These are phyloP conservation scores for Spergularia azorica DNA, from an alignment of 179 eudicot genomes.

Conservation along the genomic window DNA sequence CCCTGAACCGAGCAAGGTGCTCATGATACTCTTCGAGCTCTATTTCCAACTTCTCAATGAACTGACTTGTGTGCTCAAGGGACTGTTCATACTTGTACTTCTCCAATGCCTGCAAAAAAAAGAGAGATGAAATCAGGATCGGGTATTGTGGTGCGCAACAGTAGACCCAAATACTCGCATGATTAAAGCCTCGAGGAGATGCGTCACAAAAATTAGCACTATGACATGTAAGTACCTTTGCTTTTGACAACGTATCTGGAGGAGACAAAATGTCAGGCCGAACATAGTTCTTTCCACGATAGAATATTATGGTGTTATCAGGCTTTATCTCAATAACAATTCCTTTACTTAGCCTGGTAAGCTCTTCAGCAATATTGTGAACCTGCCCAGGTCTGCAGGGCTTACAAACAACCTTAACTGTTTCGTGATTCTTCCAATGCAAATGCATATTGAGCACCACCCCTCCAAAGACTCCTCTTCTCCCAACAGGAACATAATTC, in stretches of 20 bases:
- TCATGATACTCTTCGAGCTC: constrained; percentile 87
- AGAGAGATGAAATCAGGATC: background rate
- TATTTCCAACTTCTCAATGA: constrained; percentile 84
- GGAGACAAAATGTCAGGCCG: constrained; percentile 92
- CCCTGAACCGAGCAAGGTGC: constrained; percentile 61
- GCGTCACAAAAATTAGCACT: background rate
- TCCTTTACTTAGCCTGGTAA: constrained; percentile 86
- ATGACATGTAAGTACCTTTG: constrained; percentile 52
- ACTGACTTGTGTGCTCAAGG: constrained; percentile 92
- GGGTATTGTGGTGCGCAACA: no score
- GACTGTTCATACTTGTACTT: constrained; percentile 84
- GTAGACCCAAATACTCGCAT: no score
- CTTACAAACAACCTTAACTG: constrained; percentile 91
- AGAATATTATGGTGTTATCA: constrained; percentile 74
- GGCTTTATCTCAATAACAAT: constrained; percentile 82
- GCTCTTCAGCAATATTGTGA: constrained; percentile 84
- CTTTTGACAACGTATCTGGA: constrained; percentile 81
- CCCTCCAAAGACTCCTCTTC: constrained; percentile 98
- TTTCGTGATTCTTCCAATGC: constrained; percentile 97
- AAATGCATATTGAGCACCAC: constrained; percentile 99
- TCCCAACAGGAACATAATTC: constrained; percentile 93
- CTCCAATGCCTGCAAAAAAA: constrained; percentile 70
- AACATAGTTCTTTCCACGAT: constrained; percentile 93
- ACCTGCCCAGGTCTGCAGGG: constrained; percentile 94
- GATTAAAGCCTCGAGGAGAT: no score